Evolutionary conservation across 129 eudicot species (phyloP).

Genomic region (Tanacetum coccineum): DNA sequence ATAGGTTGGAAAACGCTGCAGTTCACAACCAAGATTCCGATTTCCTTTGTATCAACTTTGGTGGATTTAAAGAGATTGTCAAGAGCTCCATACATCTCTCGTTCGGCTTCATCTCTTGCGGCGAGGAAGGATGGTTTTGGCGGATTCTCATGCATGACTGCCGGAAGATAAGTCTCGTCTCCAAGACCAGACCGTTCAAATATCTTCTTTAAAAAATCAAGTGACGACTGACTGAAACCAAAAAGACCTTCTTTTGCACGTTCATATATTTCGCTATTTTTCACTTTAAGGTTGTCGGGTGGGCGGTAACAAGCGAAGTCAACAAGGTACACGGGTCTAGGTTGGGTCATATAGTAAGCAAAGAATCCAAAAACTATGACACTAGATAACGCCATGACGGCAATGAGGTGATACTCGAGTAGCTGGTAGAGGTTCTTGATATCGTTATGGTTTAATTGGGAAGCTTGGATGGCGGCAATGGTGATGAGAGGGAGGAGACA

Average conservation of each 20-base stretch:
- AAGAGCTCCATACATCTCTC: constrained; percentile 45
- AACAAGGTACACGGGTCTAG: constrained; percentile 1
- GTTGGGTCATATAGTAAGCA: background rate
- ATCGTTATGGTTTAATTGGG: background rate
- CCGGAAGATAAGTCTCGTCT: constrained; percentile 49
- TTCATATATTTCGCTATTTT: background rate
- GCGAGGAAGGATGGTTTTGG: constrained; percentile 37
- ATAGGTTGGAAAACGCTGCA: constrained; percentile 50
- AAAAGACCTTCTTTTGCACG: background rate
- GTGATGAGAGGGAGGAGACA: constrained; percentile 23
- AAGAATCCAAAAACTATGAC: background rate
- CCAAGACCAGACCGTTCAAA: constrained; percentile 60
- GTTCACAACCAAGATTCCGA: constrained; percentile 48
- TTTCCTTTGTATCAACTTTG: constrained; percentile 37
- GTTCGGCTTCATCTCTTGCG: constrained; percentile 45
- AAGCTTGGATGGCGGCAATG: background rate
- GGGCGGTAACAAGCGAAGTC: constrained; percentile 10
- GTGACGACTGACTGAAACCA: constrained; percentile 11
- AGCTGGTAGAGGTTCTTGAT: background rate
- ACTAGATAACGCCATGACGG: background rate
- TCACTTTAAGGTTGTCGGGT: background rate
- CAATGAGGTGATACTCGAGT: background rate
- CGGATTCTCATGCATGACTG: constrained; percentile 29
- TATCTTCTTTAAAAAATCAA: constrained; percentile 49
- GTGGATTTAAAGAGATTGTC: constrained; percentile 37